phyloP scores from a whole-genome alignment of 2,329 filamentous ascomycete species.

The Penicillium janthinellum region DNA sequence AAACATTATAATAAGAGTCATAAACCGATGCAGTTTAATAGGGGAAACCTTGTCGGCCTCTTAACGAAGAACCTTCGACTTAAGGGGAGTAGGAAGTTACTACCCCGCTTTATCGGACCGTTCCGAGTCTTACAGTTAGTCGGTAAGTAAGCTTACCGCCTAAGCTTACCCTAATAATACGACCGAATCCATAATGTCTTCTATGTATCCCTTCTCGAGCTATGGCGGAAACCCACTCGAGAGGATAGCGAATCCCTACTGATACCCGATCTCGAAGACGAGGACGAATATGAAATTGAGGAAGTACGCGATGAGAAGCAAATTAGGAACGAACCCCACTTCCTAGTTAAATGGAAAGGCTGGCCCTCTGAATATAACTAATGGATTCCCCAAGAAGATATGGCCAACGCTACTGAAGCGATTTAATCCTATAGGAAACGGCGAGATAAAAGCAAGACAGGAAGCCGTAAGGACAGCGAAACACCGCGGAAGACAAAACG shows the following conservation, averaged over 20 bases:
- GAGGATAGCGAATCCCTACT: neutral
- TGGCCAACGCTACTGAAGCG: too few species aligned
- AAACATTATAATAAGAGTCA: neutral
- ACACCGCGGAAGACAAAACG: too few species aligned
- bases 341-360: neutral
- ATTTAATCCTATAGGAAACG: too few species aligned
- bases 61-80: neutral
- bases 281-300: too few species aligned
- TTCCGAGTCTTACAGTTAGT: neutral
- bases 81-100: neutral
- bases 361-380: too few species aligned
- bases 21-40: neutral
- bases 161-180: neutral
- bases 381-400: too few species aligned
- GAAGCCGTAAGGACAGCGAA: too few species aligned
- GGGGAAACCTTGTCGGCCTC: neutral
- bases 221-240: neutral
- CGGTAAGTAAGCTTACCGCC: neutral
- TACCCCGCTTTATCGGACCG: neutral
- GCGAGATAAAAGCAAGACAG: too few species aligned
- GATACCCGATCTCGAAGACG: too few species aligned
- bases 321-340: neutral
- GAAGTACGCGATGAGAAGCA: neutral
- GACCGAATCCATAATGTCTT: neutral
- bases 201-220: neutral